Evolutionary conservation across 163 green algal genomes (phyloP).

Genomic region (Scenedesmus sp.): DNA sequence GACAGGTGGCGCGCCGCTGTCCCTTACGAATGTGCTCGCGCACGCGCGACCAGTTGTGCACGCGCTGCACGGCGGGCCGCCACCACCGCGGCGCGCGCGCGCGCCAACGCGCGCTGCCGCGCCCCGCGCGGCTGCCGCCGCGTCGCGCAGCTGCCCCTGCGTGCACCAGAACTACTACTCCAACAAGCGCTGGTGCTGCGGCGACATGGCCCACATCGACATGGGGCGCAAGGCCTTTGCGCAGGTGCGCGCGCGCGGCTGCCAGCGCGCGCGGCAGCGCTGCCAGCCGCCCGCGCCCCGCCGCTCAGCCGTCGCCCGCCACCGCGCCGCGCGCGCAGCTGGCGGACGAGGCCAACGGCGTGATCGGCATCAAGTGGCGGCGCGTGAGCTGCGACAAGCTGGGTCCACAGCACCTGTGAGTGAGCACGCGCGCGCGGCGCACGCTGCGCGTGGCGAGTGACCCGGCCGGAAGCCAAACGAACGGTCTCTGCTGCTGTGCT

Average conservation of each 20-base stretch:
- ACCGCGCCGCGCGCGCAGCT: constrained; percentile 1
- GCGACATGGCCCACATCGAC: constrained; percentile 47
- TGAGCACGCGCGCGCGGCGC: no score
- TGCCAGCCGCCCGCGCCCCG: no score
- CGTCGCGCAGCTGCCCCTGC: constrained; percentile 35
- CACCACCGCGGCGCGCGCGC: no score
- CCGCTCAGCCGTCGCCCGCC: no score
- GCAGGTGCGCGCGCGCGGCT: not conserved
- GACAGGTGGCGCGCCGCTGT: not conserved
- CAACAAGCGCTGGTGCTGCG: constrained; percentile 67
- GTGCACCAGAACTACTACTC: constrained; percentile 49
- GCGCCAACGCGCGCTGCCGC: not conserved
- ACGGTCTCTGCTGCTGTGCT: no score
- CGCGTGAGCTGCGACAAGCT: constrained; percentile 4
- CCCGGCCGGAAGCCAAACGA: no score
- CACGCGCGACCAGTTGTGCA: no score
- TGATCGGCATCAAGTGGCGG: constrained; percentile 33
- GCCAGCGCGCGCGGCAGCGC: no score
- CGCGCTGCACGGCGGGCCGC: no score
- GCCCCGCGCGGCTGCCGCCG: not conserved
- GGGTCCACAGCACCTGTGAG: no score
- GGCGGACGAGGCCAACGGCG: not conserved
- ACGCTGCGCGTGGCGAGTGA: no score
- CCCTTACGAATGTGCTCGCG: no score
- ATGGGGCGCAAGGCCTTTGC: not conserved